Conservation (phyloP, 805 yeast species). For the Lipomyces chichibuensis region DNA sequence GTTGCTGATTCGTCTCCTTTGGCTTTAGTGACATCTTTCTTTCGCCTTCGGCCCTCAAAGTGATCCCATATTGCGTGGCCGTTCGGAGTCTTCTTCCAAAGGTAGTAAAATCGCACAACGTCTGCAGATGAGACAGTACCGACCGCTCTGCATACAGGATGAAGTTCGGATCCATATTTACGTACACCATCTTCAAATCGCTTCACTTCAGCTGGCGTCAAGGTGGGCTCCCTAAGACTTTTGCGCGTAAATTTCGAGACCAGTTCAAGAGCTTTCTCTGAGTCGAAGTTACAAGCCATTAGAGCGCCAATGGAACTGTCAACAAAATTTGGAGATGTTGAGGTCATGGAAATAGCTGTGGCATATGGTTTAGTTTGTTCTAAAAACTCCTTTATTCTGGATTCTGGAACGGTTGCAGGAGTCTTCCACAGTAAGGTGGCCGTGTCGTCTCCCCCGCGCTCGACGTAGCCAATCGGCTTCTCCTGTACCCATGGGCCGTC, state of each 20-base stretch:
- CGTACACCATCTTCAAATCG: constrained; percentile 76
- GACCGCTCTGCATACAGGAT: constrained; percentile 72
- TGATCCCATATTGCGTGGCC: constrained; percentile 85
- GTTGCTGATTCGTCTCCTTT: constrained; percentile 31
- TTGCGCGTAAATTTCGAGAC: constrained; percentile 58
- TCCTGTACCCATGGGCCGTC: constrained; percentile 76
- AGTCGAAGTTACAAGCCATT: constrained; percentile 56
- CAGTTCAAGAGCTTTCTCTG: constrained; percentile 52
- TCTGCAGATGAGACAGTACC: constrained; percentile 71
- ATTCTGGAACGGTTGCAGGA: constrained; percentile 41
- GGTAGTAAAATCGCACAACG: constrained; percentile 83
- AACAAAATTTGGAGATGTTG: constrained; percentile 77
- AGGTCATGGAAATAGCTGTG: constrained; percentile 53
- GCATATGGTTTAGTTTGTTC: constrained; percentile 62
- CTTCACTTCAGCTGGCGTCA: constrained; percentile 62
- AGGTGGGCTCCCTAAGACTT: constrained; percentile 74
- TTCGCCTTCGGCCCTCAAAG: constrained; percentile 68
- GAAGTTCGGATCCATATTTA: constrained; percentile 75
- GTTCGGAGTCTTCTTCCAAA: constrained; percentile 84
- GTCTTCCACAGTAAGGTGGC: constrained; percentile 69
- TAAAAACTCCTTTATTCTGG: constrained; percentile 57
- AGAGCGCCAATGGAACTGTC: constrained; percentile 69
- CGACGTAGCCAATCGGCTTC: constrained; percentile 77
- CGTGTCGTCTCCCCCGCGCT: constrained; percentile 74
- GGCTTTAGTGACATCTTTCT: constrained; percentile 50